Evolutionary conservation across 139 green algal genomes (phyloP).

Genomic region (Ettlia oleoabundans): DNA sequence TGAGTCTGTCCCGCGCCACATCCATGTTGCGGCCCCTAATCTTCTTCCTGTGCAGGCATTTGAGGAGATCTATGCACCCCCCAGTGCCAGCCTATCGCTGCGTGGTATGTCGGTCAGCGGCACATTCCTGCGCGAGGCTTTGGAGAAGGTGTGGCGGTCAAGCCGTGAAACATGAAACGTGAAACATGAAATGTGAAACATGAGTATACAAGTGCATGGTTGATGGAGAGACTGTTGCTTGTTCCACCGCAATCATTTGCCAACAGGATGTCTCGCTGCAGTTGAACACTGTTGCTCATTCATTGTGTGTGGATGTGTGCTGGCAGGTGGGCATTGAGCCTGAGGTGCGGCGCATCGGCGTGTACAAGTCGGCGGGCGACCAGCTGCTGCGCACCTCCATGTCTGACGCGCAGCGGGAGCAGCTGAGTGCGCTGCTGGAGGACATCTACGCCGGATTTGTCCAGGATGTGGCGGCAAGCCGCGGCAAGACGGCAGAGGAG

Average conservation of each 20-base stretch:
- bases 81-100: conserved; percentile 79
- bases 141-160: no score
- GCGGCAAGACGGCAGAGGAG: conserved; percentile 72
- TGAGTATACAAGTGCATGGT: no score
- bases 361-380: conserved; percentile 82
- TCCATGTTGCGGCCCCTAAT: neutral
- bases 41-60: conserved; percentile 51
- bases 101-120: conserved; percentile 81
- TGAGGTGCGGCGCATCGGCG: conserved; percentile 89
- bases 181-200: no score
- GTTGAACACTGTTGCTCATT: no score
- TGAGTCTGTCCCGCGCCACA: neutral
- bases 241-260: no score
- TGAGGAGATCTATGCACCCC: conserved; percentile 88
- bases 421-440: conserved; percentile 88
- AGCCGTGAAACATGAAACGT: no score
- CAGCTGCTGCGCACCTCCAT: conserved; percentile 93
- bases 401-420: conserved; percentile 78
- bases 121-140: conserved; percentile 85
- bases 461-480: conserved; percentile 56
- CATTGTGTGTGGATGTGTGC: no score
- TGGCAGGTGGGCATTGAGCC: conserved; percentile 87
- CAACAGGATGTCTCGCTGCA: no score
- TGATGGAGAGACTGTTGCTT: no score
- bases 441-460: conserved; percentile 86